Percentiles rank a stretch among this genome's conserved stretches.
These are phyloP conservation scores for Tylopilus balloui DNA, from an alignment of 768 basidiomycete genomes.

Conservation along the genomic window DNA sequence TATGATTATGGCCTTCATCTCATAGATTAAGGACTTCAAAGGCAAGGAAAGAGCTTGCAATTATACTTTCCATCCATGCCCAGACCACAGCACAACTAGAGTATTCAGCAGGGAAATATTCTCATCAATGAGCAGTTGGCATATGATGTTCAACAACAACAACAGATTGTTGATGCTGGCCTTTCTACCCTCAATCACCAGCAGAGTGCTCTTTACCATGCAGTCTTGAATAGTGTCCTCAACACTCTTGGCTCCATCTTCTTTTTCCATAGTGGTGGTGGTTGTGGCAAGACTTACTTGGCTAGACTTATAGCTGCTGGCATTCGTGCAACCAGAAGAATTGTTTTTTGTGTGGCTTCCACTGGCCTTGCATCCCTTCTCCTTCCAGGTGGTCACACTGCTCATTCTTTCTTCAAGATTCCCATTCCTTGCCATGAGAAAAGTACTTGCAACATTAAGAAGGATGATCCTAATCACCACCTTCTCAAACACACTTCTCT, in stretches of 20 bases:
- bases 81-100: constrained; percentile 3
- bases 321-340: not conserved
- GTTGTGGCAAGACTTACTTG: too few relatives aligned
- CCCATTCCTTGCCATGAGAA: not conserved
- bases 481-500: not conserved
- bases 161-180: not conserved
- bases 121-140: constrained; percentile 14
- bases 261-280: constrained; percentile 42
- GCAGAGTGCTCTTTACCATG: not conserved
- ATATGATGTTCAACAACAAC: not conserved
- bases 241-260: constrained; percentile 13
- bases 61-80: not conserved
- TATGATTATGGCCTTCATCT: not conserved
- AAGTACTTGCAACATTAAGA: not conserved
- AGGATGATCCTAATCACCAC: not conserved
- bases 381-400: not conserved
- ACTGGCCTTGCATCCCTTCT: not conserved
- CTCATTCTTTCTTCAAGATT: constrained; percentile 1
- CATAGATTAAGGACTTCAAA: not conserved
- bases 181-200: not conserved
- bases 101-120: constrained; percentile 9
- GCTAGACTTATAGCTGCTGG: not conserved
- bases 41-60: not conserved
- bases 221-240: not conserved
- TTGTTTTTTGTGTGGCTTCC: not conserved